Evolutionary conservation across 208 protist genomes (phyloP).

Genomic region (Tritrichomonas foetus): DNA sequence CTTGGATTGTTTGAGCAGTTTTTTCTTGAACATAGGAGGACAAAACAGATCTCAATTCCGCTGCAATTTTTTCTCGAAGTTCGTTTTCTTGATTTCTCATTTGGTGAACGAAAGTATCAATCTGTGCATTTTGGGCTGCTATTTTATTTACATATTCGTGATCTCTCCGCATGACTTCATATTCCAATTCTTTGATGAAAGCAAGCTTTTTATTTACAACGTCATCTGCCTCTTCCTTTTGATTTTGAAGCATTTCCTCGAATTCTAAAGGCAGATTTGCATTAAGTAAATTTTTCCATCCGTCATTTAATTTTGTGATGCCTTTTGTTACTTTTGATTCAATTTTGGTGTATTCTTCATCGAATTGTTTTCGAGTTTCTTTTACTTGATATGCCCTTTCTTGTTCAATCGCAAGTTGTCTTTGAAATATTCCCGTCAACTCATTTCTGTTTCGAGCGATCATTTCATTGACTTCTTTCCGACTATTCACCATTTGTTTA

Average conservation of each 20-base stretch:
- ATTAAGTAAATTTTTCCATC: constrained; percentile 1
- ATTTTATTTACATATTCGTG: constrained; percentile 36
- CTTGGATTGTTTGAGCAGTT: neutral
- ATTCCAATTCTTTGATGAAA: neutral
- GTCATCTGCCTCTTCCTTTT: neutral
- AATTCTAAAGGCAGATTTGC: neutral
- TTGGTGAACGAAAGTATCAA: constrained; percentile 16
- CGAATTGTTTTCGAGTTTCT: neutral
- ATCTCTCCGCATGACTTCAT: neutral
- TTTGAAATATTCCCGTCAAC: too few relatives aligned
- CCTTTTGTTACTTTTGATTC: neutral
- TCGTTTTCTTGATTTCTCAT: constrained; percentile 36
- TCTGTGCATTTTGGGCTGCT: neutral
- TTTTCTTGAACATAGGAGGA: neutral
- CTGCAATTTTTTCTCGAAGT: neutral
- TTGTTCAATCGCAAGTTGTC: neutral
- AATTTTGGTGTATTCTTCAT: neutral
- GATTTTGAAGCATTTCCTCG: neutral
- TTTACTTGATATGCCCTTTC: neutral
- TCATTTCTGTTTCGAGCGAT: too few relatives aligned
- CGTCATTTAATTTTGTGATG: neutral
- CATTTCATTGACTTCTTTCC: too few relatives aligned
- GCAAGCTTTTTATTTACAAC: neutral
- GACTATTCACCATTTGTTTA: too few relatives aligned
- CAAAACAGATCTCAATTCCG: neutral